phyloP scores from a whole-genome alignment of 179 eudicot species.

The Pouteria campechiana region DNA sequence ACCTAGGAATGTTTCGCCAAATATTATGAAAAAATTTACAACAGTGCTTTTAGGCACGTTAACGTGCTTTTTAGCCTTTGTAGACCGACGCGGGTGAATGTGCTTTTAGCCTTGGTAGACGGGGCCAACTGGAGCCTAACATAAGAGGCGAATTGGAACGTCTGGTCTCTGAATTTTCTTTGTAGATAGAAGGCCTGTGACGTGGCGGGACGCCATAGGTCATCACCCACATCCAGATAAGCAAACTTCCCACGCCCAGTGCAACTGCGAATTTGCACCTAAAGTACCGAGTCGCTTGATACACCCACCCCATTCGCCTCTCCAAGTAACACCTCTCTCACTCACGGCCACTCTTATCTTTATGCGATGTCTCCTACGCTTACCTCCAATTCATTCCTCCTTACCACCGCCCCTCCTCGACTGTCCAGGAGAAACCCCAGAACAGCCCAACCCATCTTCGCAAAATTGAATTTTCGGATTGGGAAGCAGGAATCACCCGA shows the following conservation, averaged over 20 bases:
- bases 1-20: too few relatives aligned
- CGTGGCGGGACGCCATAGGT: slow-evolving; percentile 11
- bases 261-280: neutral
- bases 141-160: neutral
- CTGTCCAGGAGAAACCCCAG: slow-evolving; percentile 20
- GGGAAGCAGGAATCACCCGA: slow-evolving; percentile 15
- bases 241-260: neutral
- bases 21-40: too few relatives aligned
- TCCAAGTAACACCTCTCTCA: too few relatives aligned
- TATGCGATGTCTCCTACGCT: slow-evolving; percentile 49
- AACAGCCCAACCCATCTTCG: slow-evolving; percentile 16
- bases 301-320: neutral
- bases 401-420: slow-evolving; percentile 37
- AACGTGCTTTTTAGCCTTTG: too few relatives aligned
- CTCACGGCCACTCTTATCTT: too few relatives aligned
- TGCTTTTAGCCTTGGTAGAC: too few relatives aligned
- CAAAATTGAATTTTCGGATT: slow-evolving; percentile 16
- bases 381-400: slow-evolving; percentile 51
- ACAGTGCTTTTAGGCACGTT: too few relatives aligned
- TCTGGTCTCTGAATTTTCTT: slow-evolving; percentile 9
- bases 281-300: too few relatives aligned
- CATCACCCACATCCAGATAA: slow-evolving; percentile 13
- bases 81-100: too few relatives aligned
- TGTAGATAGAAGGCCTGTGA: slow-evolving; percentile 9
- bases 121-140: neutral